A percentile compares a stretch with the other conserved stretches of the same genome.
Evolutionary conservation across 2,329 filamentous ascomycete species (phyloP).

Genomic region (Aspergillus novofumigatus): DNA sequence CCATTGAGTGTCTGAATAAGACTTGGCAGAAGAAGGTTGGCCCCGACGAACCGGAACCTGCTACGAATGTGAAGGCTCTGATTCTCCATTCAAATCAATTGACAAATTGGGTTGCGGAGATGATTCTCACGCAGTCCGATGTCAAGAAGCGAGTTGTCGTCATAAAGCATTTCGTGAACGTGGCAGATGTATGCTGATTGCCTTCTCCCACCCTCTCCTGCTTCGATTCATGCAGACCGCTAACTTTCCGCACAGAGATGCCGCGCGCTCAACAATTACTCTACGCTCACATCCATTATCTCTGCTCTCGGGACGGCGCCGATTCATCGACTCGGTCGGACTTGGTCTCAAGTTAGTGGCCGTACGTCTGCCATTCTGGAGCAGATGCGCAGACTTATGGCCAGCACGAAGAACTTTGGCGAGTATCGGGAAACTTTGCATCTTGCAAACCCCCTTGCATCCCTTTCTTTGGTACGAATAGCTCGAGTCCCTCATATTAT

Average conservation of each 20-base stretch:
- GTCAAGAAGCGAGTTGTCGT: conserved; percentile 95
- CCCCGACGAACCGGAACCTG: conserved; percentile 68
- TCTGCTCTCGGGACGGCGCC: conserved; percentile 91
- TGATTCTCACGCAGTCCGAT: conserved; percentile 93
- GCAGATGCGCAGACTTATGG: conserved; percentile 90
- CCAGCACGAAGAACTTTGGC: conserved; percentile 95
- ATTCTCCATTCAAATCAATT: conserved; percentile 98
- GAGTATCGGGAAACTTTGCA: conserved; percentile 93
- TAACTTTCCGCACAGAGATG: conserved; percentile 66
- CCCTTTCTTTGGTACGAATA: conserved; percentile 80
- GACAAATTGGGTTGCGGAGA: conserved; percentile 99
- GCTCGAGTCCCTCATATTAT: background rate
- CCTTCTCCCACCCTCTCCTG: background rate
- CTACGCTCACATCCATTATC: conserved; percentile 94
- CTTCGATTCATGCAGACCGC: conserved; percentile 2
- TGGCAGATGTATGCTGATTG: conserved; percentile 69
- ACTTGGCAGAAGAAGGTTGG: conserved; percentile 96
- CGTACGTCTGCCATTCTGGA: conserved; percentile 77
- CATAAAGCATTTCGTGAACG: conserved; percentile 95
- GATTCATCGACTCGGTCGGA: conserved; percentile 87
- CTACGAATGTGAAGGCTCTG: conserved; percentile 89
- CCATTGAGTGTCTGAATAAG: conserved; percentile 95
- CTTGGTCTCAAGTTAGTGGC: conserved; percentile 89
- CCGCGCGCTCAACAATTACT: conserved; percentile 89
- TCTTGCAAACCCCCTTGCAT: conserved; percentile 95